Evolutionary conservation across 345 rosid genomes (phyloP).

Genomic region (Acer saccharum): DNA sequence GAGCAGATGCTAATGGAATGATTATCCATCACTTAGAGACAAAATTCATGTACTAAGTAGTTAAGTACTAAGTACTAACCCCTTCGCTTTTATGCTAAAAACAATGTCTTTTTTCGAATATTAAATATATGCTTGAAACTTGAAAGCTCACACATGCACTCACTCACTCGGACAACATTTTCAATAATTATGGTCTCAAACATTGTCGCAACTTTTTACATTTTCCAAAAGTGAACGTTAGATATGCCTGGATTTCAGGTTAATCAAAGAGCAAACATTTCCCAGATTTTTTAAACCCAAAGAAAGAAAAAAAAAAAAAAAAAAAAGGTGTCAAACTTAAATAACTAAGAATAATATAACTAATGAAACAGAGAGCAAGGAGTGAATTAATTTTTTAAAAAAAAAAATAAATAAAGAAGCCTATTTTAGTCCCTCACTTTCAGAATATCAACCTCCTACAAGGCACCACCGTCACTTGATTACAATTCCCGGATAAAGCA

Average conservation of each 20-base stretch:
- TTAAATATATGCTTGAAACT: conserved; percentile 6
- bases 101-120: not conserved
- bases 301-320: not conserved
- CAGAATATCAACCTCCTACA: conserved; percentile 78
- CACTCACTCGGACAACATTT: not conserved
- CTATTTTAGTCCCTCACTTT: conserved; percentile 22
- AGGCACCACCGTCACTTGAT: conserved; percentile 26
- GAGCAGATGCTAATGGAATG: not conserved
- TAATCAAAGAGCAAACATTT: conserved; percentile 21
- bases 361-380: not conserved
- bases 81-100: conserved; percentile 20
- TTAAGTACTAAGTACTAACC: conserved; percentile 8
- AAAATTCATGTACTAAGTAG: conserved; percentile 9
- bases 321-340: conserved; percentile 4
- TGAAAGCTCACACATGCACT: conserved; percentile 20
- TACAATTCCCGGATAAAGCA: conserved; percentile 29
- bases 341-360: not conserved
- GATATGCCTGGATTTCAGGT: conserved; percentile 40
- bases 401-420: not conserved
- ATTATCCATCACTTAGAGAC: conserved; percentile 6
- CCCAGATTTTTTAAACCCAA: conserved; percentile 14
- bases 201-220: conserved; percentile 20
- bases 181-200: conserved; percentile 11
- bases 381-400: conserved; percentile 18
- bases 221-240: conserved; percentile 26